Evolutionary conservation across 106 monocot genomes (phyloP), one percentile per base, ranked within the genome.

Genomic region (Gastrodia elata): DNA sequence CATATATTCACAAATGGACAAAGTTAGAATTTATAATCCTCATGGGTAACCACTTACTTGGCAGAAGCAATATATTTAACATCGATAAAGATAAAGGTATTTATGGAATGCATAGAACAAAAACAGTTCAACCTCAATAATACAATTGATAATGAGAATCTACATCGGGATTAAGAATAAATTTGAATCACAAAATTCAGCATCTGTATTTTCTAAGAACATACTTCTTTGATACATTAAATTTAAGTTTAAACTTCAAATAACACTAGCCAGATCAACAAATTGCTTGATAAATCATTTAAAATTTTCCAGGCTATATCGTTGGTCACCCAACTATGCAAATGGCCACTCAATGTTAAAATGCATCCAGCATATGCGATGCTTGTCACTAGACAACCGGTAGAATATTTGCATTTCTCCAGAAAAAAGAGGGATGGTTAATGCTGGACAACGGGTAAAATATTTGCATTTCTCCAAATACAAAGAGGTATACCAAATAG

Each of bases 1-100:
- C 42, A 71, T 25, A 27, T 67, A 32, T 61, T 61, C 30, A 71
- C 71, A 71, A 44, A 28, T 40, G 43, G 16, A 27, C 42, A 71
- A 35, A 28, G 16, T 42, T 71, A n/a, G n/a, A n/a, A n/a, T n/a
- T n/a, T 22, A 6, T 42, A 14, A 43, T 39, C 42, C 26, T 6
- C 22, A 38, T 11, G 3, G n/a, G 11, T 14, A 68, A 38, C 20
- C 68, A 38, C 9, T 68, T 39, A 68, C 28, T 10, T n/a, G 6
- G 28, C 27, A 13, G 30, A 61, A 30, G 59, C n/a, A 8, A 61
- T 5, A 61, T 61, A 6, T 26, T 61, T 38, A n/a, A 8, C 38
- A 68, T 68, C 39, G 20, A 68, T 39, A 39, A 3, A 38, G n/a
- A 68, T 22, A n/a, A 22, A 68, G 39, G 36, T 14, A 68, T 20